Percentiles rank a stretch among this genome's conserved stretches.
Conservation (phyloP, 2,329 filamentous ascomycete genomes). For the Nemania diffusa region DNA sequence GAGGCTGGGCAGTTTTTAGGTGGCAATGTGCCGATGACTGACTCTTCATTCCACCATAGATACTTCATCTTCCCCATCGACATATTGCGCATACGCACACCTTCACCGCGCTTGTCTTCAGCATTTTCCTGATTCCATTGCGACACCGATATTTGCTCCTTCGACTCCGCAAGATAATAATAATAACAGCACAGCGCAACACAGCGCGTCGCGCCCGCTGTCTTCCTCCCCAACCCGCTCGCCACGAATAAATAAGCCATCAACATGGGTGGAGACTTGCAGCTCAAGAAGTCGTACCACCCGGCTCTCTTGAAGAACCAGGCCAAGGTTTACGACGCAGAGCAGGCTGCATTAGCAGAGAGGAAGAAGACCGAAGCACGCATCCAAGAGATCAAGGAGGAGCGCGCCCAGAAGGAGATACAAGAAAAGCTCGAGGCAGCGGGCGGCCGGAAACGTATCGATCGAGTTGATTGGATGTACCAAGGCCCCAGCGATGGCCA, state of each 20-base stretch:
- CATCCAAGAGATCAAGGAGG: constrained; percentile 92
- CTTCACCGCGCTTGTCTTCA: not conserved
- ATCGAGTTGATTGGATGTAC: constrained; percentile 99
- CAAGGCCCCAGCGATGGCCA: constrained; percentile 83
- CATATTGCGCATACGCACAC: not conserved
- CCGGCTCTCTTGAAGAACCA: constrained; percentile 91
- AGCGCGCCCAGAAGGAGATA: constrained; percentile 90
- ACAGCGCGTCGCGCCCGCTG: constrained; percentile 15
- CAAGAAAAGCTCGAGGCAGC: constrained; percentile 89
- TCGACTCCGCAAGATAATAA: not conserved
- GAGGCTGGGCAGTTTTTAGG: constrained; percentile 26
- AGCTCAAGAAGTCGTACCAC: constrained; percentile 96
- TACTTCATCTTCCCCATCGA: not conserved
- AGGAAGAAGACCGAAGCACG: constrained; percentile 93
- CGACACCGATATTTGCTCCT: too few relatives aligned
- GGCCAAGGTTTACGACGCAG: constrained; percentile 84
- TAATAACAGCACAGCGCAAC: too few relatives aligned
- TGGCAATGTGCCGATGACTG: constrained; percentile 22
- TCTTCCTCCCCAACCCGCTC: not conserved
- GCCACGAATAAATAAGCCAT: constrained; percentile 12
- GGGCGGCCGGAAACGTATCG: constrained; percentile 80
- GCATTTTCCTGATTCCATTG: not conserved
- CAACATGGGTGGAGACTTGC: constrained; percentile 89
- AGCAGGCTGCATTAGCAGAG: constrained; percentile 83
- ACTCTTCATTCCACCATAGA: not conserved